Base-by-base conservation (phyloP, 2,329 filamentous ascomycete species). In the Cercospora sp. region DNA sequence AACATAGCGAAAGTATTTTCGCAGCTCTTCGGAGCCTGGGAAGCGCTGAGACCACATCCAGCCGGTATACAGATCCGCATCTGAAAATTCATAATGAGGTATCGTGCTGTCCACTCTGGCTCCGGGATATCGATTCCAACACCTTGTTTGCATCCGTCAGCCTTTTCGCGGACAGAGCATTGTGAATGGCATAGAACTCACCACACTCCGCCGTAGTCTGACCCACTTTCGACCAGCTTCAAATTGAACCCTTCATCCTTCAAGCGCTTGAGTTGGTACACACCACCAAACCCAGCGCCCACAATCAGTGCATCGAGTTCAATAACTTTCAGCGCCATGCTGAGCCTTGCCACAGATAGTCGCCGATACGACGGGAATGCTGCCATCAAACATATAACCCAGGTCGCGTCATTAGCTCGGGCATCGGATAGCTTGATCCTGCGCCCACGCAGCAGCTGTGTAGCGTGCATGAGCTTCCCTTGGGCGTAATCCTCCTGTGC, bases 1-100 rank as follows among this genome's bases (percentile, higher is more conserved):
- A 12, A 88, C 84, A 57, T 88, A 84, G n/a, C 85, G 82, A 72
- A 89, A 89, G 74, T 89, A 89, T 3, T 74, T 74, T n/a, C 84
- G 81, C 1, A 89, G 79, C 43, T 89, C 75, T 18, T 69, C 40
- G 13, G 59, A 51, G 16, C 28, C 51, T 10, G 67, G 67, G 28
- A 61, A 69, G 18, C 51, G 61, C 43, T 69, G 63, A 7, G 67
- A 72, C 74, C 86, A 90, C 28, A 80, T 86, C 86, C 85, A 89
- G 2, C 83, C 82, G 74, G 85, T 69, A 62, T 81, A 80, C 75
- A 79, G 82, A 40, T 82, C 77, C 65, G 83, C 80, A 16, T 80
- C 79, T 12, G 78, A 80, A 64, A 82, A 81, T 66, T 82, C 80
- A 67, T 84, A 84, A 6, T 82, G 78, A 1, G 81, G 82, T 1